Percentiles rank a stretch among this genome's conserved stretches.
Evolutionary conservation across 306 rosid genomes (phyloP).

Genomic region (Quercus aquifolioides): DNA sequence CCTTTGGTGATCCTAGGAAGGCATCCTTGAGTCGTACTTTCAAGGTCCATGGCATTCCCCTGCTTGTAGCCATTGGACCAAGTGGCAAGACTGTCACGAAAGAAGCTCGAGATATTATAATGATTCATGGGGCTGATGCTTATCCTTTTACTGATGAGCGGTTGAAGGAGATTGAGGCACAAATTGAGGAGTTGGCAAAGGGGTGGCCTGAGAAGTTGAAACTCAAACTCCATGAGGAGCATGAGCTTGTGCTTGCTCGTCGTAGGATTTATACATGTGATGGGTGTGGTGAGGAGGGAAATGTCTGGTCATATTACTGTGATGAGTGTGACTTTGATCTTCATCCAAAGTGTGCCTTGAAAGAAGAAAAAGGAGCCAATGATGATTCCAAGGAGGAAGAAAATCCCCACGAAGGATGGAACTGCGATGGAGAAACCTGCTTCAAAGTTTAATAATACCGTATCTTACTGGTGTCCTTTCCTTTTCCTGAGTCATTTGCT

Average conservation of each 20-base stretch:
- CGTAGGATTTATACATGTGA: slow-evolving; percentile 34
- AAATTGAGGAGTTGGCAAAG: slow-evolving; percentile 45
- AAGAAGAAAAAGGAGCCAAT: slow-evolving; percentile 27
- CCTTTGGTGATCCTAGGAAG: slow-evolving; percentile 72
- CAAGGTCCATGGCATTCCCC: slow-evolving; percentile 62
- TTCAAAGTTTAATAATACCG: slow-evolving; percentile 27
- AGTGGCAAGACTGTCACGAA: slow-evolving; percentile 60
- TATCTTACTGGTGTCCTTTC: not conserved
- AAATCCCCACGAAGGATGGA: slow-evolving; percentile 39
- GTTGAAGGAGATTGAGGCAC: slow-evolving; percentile 41
- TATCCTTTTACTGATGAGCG: slow-evolving; percentile 70
- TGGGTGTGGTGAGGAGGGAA: slow-evolving; percentile 39
- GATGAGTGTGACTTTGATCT: slow-evolving; percentile 61
- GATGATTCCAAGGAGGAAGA: slow-evolving; percentile 27
- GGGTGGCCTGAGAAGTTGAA: slow-evolving; percentile 67
- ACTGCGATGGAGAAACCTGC: slow-evolving; percentile 61
- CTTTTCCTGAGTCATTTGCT: not conserved
- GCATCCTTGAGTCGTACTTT: slow-evolving; percentile 46
- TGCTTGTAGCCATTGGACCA: slow-evolving; percentile 56
- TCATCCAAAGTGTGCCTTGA: slow-evolving; percentile 58
- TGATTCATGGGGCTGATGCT: slow-evolving; percentile 53
- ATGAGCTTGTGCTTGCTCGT: slow-evolving; percentile 45
- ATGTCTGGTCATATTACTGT: slow-evolving; percentile 56
- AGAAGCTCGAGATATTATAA: slow-evolving; percentile 46
- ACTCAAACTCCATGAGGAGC: slow-evolving; percentile 39